Conservation (phyloP, 345 rosid genomes). For the Heritiera littoralis region DNA sequence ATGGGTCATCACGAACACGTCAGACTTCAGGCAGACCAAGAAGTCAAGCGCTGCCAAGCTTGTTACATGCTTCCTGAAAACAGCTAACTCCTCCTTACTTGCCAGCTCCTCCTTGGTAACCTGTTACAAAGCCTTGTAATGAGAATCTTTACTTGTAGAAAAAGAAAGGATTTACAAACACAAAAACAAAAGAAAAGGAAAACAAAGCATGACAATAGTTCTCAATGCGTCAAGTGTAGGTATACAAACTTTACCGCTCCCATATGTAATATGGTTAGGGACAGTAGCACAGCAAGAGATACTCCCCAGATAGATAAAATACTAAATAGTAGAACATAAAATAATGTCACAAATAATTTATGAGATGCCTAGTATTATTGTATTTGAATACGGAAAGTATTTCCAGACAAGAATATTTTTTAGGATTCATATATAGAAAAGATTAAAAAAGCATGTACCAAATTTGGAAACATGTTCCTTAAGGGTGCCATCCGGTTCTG, state of each 20-base stretch:
- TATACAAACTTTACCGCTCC: background rate
- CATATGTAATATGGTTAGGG: background rate
- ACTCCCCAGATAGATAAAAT: background rate
- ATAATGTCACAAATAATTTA: background rate
- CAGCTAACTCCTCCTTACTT: conserved; percentile 67
- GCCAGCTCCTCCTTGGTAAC: conserved; percentile 99
- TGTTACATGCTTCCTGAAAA: conserved; percentile 93
- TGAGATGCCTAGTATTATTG: background rate
- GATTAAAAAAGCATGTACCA: conserved; percentile 47
- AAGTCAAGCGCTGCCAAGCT: conserved; percentile 98
- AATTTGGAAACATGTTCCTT: conserved; percentile 96
- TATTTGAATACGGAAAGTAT: background rate
- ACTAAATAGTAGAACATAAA: background rate
- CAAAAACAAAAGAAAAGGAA: background rate
- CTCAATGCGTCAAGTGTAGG: background rate
- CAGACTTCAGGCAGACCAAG: conserved; percentile 94
- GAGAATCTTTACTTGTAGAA: background rate
- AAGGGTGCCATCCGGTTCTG: conserved; percentile 99
- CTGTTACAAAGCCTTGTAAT: conserved; percentile 41
- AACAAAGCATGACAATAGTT: background rate
- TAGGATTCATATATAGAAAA: background rate
- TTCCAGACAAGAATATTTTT: conserved; percentile 6
- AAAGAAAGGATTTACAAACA: background rate
- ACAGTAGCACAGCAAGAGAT: background rate
- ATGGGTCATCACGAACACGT: conserved; percentile 98